Evolutionary conservation across 257 asterid species (phyloP), one percentile per base, ranked within the genome.

Genomic region (Schizonepeta tenuifolia): DNA sequence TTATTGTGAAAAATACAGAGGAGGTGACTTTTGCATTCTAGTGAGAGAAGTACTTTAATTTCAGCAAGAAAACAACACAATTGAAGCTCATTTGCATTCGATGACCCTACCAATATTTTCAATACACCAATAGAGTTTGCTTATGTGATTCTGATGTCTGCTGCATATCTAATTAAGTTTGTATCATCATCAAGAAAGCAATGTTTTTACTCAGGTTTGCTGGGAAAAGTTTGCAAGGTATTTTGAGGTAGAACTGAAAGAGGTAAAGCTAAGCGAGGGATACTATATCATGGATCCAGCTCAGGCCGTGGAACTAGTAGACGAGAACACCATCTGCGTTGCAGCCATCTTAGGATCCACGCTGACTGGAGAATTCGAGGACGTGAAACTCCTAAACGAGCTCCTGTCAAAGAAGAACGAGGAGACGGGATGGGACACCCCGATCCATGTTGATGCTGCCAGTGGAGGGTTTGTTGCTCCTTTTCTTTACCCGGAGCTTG

Each of bases 381-480:
- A 88, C 77, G 95, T 90, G 73, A 86, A 88, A 64, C 91, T 83
- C 21, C 93, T 90, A 4, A 86, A 86, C 13, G 83, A 85, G 5
- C 90, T 90, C 62, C 80, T 88, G 5, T 26, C 73, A 0, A 65
- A 82, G 70, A 90, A 90, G 88, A 88, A 90, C 53, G 15, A 71
- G 26, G 86, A 85, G 78, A 86, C 95, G 15, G 93, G 93, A 24
- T 86, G 95, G 95, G 83, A 83, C 76, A 86, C 89, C 21, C 95
- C 95, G 0, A 90, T 90, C 41, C 97, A 90, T 67, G 95, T 90
- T 9, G 95, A 90, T 85, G 97, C 97, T 8, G 97, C 97, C 10
- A 88, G 97, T 67, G 95, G 97, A 71, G 97, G 97, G 26, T 90
- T 90, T 61, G 76, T 90, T 22, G 95, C 93, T 38, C 97, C 97